A percentile compares a stretch with the other conserved stretches of the same genome.
phyloP scores from a whole-genome alignment of 2,329 filamentous ascomycete species.

The Apiospora pterosperma region DNA sequence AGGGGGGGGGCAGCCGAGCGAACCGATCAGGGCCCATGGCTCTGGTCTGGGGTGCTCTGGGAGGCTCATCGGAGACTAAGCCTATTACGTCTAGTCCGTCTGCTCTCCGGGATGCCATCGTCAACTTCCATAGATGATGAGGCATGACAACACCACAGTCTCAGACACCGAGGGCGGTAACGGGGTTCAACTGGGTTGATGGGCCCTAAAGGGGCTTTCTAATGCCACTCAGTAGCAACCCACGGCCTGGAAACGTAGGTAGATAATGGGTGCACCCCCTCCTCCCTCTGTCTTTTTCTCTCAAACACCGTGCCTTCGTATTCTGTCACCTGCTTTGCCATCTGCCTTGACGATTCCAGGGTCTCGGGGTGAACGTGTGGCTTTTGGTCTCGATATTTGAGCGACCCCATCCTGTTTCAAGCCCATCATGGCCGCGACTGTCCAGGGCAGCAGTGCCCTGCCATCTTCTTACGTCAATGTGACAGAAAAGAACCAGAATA shows the following conservation, averaged over 20 bases:
- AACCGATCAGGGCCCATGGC: background rate
- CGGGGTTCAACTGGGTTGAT: background rate
- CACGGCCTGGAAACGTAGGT: background rate
- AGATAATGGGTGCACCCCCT: background rate
- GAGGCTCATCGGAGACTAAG: conserved; percentile 1
- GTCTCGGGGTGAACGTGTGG: background rate
- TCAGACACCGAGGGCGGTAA: background rate
- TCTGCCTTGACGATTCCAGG: background rate
- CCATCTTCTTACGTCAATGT: background rate
- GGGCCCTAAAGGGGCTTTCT: background rate
- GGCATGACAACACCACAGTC: background rate
- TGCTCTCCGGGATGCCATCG: background rate
- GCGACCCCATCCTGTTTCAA: background rate
- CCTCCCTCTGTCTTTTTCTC: background rate
- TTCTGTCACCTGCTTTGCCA: background rate
- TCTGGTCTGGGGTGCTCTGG: background rate
- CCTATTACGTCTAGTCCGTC: background rate
- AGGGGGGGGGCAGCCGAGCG: background rate
- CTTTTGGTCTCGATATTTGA: background rate
- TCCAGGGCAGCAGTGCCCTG: background rate
- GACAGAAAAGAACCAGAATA: background rate
- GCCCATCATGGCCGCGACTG: background rate
- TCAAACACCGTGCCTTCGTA: background rate
- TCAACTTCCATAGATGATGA: background rate
- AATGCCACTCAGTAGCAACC: background rate